These are phyloP conservation scores for Penicillium concentricum DNA, from an alignment of 2,329 filamentous ascomycete species.

Conservation along the genomic window DNA sequence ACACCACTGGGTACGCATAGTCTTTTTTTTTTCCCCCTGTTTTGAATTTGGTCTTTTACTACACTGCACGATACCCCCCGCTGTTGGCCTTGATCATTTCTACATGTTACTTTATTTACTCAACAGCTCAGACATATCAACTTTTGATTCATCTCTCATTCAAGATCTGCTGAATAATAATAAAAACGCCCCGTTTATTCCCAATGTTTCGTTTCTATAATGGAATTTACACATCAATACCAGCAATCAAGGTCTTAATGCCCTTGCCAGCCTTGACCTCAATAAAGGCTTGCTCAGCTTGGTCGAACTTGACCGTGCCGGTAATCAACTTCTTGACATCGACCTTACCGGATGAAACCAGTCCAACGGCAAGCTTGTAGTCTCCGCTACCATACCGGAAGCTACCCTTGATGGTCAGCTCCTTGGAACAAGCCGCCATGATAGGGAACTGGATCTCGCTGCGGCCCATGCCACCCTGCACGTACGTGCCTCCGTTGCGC, in stretches of 20 bases:
- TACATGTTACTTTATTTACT: slow-evolving; percentile 1
- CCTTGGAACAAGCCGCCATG: slow-evolving; percentile 83
- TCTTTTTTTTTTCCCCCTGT: slow-evolving; percentile 4
- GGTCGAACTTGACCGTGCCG: slow-evolving; percentile 70
- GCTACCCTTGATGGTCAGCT: slow-evolving; percentile 80
- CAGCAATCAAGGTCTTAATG: slow-evolving; percentile 49
- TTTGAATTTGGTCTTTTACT: slow-evolving; percentile 15
- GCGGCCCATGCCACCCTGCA: slow-evolving; percentile 89
- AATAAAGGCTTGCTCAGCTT: slow-evolving; percentile 83
- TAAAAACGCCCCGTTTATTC: slow-evolving; percentile 1
- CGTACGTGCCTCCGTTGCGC: slow-evolving; percentile 70
- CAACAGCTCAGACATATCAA: not conserved
- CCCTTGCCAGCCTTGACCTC: slow-evolving; percentile 79
- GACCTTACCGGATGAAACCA: slow-evolving; percentile 71
- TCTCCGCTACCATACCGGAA: slow-evolving; percentile 90
- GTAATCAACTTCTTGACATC: slow-evolving; percentile 77
- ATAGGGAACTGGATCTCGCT: slow-evolving; percentile 88
- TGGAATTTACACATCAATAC: slow-evolving; percentile 27
- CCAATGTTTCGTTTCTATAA: not conserved
- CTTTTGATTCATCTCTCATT: slow-evolving; percentile 8
- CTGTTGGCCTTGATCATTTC: slow-evolving; percentile 14
- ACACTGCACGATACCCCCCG: slow-evolving; percentile 27
- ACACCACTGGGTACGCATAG: not conserved
- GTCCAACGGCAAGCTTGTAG: slow-evolving; percentile 77
- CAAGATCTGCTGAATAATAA: not conserved